Evolutionary conservation across 2,329 filamentous ascomycete species (phyloP).

Genomic region (Ophiostoma sp.): DNA sequence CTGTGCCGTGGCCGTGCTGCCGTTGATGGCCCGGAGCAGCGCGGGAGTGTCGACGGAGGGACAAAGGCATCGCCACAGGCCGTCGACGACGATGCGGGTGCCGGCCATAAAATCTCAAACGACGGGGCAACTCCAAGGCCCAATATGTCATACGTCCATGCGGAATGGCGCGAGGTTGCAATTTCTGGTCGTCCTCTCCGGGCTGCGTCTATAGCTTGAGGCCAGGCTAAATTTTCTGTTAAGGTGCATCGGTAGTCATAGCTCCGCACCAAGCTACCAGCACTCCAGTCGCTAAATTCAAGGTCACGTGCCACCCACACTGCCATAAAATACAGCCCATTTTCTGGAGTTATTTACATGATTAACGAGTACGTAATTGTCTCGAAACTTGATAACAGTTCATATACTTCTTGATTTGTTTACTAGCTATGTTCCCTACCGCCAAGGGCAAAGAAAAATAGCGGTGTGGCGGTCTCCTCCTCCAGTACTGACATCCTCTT

Average conservation of each 20-base stretch:
- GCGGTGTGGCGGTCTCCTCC: neutral
- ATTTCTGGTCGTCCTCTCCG: neutral
- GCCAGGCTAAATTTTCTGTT: conserved; percentile 8
- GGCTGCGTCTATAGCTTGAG: neutral
- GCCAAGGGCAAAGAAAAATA: neutral
- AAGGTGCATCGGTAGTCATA: neutral
- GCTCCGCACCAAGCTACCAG: conserved; percentile 3
- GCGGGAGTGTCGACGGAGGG: conserved; percentile 46
- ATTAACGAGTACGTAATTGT: neutral
- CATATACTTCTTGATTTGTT: neutral
- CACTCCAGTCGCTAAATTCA: neutral
- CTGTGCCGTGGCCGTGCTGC: conserved; percentile 18
- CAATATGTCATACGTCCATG: conserved; percentile 12
- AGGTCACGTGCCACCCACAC: neutral
- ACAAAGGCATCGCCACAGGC: conserved; percentile 60
- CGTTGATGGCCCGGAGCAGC: conserved; percentile 34
- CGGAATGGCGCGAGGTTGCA: neutral
- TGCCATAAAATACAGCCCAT: no score
- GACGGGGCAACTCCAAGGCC: neutral
- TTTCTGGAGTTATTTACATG: neutral
- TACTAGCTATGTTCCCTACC: no score
- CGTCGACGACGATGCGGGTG: conserved; percentile 45
- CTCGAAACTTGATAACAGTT: neutral
- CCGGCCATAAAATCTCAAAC: conserved; percentile 33
- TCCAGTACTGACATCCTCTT: neutral